These are phyloP conservation scores for Catunica adiposa DNA, from an alignment of 2,329 filamentous ascomycete species.

Conservation along the genomic window DNA sequence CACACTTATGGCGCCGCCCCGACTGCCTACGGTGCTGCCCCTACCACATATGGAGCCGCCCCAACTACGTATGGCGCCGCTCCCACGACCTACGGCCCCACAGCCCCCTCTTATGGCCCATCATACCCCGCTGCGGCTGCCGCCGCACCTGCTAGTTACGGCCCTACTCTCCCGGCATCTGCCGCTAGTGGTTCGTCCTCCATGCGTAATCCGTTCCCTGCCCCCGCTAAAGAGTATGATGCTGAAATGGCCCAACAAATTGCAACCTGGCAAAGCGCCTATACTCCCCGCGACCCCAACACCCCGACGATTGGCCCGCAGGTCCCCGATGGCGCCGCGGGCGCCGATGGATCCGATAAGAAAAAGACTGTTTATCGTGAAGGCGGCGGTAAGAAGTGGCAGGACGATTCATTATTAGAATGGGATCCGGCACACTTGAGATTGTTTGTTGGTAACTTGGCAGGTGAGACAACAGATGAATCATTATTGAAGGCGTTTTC, in stretches of 20 bases:
- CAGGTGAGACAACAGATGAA: conserved; percentile 93
- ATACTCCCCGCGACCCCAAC: conserved; percentile 46
- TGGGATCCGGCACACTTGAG: conserved; percentile 94
- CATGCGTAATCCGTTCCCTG: conserved; percentile 71
- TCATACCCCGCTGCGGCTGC: conserved; percentile 1
- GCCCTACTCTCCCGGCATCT: background rate
- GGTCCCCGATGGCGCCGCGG: conserved; percentile 23
- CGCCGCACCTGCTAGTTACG: conserved; percentile 1
- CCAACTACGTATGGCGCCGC: conserved; percentile 20
- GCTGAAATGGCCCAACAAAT: conserved; percentile 53
- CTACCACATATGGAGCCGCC: conserved; percentile 23
- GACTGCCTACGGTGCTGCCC: conserved; percentile 30
- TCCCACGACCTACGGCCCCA: conserved; percentile 14
- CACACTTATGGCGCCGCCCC: conserved; percentile 14
- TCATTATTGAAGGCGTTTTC: conserved; percentile 87
- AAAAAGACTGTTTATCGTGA: conserved; percentile 77
- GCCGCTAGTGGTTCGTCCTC: conserved; percentile 29
- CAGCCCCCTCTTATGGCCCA: conserved; percentile 1
- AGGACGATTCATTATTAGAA: conserved; percentile 72
- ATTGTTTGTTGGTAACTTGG: conserved; percentile 90
- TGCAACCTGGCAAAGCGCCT: conserved; percentile 87
- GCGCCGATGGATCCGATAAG: conserved; percentile 30
- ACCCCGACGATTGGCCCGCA: conserved; percentile 18
- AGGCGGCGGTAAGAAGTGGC: conserved; percentile 86
- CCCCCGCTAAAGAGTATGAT: conserved; percentile 33